Conservation (phyloP, 2,329 filamentous ascomycete genomes). For the Ilyonectria destructans region DNA sequence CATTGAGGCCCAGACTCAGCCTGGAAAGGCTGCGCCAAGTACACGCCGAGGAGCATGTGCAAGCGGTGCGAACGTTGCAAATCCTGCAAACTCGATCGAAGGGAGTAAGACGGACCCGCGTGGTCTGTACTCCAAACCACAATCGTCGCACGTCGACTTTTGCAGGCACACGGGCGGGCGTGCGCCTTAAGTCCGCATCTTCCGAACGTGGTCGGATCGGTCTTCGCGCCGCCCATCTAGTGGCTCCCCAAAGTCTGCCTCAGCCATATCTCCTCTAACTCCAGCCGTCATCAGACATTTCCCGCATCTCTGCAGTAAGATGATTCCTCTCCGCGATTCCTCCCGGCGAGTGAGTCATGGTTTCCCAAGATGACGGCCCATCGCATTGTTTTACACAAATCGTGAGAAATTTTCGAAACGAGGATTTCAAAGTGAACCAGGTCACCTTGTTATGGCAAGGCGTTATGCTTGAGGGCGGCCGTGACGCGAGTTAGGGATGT, state of each 20-base stretch:
- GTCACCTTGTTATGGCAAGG: conserved; percentile 37
- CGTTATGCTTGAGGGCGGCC: conserved; percentile 31
- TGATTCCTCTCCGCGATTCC: not conserved
- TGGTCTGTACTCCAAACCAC: conserved; percentile 7
- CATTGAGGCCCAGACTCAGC: conserved; percentile 28
- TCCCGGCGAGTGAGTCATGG: conserved; percentile 1
- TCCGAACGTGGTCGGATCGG: conserved; percentile 34
- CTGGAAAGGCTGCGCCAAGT: conserved; percentile 18
- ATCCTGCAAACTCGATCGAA: not conserved
- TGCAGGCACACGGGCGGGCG: not conserved
- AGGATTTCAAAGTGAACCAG: not conserved
- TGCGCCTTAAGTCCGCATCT: conserved; percentile 43
- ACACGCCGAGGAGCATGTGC: conserved; percentile 9
- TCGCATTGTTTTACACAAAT: not conserved
- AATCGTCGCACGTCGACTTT: not conserved
- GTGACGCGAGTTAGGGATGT: conserved; percentile 16
- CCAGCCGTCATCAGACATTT: conserved; percentile 27
- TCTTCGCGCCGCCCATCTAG: conserved; percentile 32
- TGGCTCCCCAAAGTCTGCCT: conserved; percentile 14
- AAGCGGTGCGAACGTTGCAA: not conserved
- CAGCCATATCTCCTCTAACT: conserved; percentile 32
- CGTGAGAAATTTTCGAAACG: not conserved
- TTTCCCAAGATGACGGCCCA: not conserved
- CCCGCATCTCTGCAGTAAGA: conserved; percentile 21
- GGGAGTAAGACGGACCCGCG: conserved; percentile 3